Conservation (phyloP, 352 stramenopile genomes). For the Phytopythium delawarense region DNA sequence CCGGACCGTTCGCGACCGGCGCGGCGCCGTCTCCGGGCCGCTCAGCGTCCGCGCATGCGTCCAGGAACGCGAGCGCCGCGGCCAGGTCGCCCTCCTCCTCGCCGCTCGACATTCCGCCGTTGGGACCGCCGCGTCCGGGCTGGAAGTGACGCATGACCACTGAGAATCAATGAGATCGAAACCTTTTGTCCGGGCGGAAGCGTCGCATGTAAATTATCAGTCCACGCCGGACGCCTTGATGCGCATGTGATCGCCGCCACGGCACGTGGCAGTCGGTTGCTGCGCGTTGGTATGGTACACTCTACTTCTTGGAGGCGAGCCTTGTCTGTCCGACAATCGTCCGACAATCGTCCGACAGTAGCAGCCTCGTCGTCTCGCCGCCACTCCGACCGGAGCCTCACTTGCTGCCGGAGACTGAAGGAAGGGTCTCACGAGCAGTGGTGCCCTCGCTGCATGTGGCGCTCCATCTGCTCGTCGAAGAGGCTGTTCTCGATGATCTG, state of each 20-base stretch:
- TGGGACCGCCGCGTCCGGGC: background rate
- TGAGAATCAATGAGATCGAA: too few species aligned
- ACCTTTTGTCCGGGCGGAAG: background rate
- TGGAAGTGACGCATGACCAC: background rate
- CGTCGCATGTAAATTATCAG: background rate
- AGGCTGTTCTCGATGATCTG: constrained; percentile 4
- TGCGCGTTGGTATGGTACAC: too few species aligned
- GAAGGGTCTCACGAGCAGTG: background rate
- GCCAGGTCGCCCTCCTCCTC: background rate
- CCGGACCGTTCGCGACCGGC: too few species aligned
- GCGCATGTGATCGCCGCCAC: too few species aligned
- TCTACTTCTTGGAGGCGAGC: too few species aligned
- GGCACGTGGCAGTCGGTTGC: too few species aligned
- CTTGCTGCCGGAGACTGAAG: too few species aligned
- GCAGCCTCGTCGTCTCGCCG: too few species aligned
- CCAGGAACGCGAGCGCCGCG: background rate
- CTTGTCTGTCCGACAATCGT: too few species aligned
- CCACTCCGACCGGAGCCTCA: too few species aligned
- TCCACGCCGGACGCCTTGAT: too few species aligned
- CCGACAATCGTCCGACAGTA: too few species aligned
- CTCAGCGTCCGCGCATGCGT: background rate
- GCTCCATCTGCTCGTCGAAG: background rate
- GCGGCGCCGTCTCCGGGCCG: background rate
- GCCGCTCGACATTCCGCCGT: background rate
- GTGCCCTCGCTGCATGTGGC: background rate